Evolutionary conservation across 495 filamentous ascomycete species (phyloP), one percentile per base, ranked within the genome.

Genomic region (Penicillium goetzii): DNA sequence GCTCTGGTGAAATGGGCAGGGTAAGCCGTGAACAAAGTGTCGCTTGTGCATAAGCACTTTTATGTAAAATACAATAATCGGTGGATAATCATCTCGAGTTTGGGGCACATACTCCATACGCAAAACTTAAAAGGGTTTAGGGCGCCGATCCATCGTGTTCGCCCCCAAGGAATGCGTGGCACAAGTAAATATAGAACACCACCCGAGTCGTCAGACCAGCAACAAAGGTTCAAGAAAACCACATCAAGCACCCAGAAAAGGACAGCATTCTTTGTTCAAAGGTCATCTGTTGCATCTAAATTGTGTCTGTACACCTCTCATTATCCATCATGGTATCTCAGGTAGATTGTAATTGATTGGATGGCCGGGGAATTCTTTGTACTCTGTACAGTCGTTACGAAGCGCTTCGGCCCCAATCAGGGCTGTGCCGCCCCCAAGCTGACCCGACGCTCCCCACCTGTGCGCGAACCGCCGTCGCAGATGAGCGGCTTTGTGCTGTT

Each of bases 141-240:
- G 28, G 49, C 59, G 50, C n/a, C 34, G 59, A 61, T 61, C 59
- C 26, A 43, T 43, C 50, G 50, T 45, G 59, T 33, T 55, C 19
- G 50, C 8, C 51, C 62, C 62, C 57, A 60, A 58, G 30, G 30
- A 30, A 64, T 60, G 58, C 56, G 62, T 56, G 62, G 57, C 62
- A 21, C 14, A 49, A 58, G 56, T 65, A 65, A 65, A 60, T 52
- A 61, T 65, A 61, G 63, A 64, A 64, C 51, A 56, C 14, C 32
- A 43, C 41, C 36, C 1, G n/a, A 51, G 26, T 43, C 9, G 43
- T 51, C 30, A 56, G 17, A 17, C 26, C 25, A 38, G 8, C 40
- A n/a, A 19, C 17, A 32, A 19, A 50, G 32, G n/a, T 51, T 30
- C 4, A 12, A 30, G 14, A 51, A n/a, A 25, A 17, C 1, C 5